Percentiles rank a stretch among this genome's conserved stretches.
These are phyloP conservation scores for Uronychia binucleata DNA, from an alignment of 73 alveolate species.

Conservation along the genomic window DNA sequence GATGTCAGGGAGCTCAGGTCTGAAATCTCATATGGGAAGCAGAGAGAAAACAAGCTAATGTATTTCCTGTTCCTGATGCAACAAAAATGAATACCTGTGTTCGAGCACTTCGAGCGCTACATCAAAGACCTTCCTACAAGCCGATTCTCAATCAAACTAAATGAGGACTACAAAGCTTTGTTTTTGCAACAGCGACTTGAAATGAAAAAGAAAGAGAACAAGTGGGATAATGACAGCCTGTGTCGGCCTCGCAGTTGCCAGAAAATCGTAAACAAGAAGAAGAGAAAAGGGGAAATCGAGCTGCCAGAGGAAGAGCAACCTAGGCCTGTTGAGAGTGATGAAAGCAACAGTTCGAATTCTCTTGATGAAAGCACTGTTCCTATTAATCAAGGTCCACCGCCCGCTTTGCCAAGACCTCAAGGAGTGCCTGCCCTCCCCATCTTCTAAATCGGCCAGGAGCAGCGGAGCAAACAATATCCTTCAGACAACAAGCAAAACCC, in stretches of 20 bases:
- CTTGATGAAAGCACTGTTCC: not conserved
- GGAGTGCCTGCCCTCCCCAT: not conserved
- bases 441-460: not conserved
- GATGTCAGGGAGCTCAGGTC: constrained; percentile 47
- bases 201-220: not conserved
- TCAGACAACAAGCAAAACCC: not conserved
- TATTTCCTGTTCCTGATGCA: constrained; percentile 28
- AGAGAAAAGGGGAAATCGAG: not conserved
- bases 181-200: constrained; percentile 10
- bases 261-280: not conserved
- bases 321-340: not conserved
- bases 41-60: constrained; percentile 46
- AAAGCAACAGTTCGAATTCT: not conserved
- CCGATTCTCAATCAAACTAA: constrained; percentile 33
- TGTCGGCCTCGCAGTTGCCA: not conserved
- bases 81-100: constrained; percentile 34
- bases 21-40: constrained; percentile 37
- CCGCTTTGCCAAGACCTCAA: not conserved
- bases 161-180: constrained; percentile 30
- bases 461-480: not conserved
- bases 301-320: not conserved
- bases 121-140: constrained; percentile 33
- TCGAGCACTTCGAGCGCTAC: constrained; percentile 29
- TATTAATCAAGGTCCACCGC: not conserved
- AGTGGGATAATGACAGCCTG: not conserved